Evolutionary conservation across 2,329 filamentous ascomycete species (phyloP).

Genomic region (Elsinoe fawcettii): DNA sequence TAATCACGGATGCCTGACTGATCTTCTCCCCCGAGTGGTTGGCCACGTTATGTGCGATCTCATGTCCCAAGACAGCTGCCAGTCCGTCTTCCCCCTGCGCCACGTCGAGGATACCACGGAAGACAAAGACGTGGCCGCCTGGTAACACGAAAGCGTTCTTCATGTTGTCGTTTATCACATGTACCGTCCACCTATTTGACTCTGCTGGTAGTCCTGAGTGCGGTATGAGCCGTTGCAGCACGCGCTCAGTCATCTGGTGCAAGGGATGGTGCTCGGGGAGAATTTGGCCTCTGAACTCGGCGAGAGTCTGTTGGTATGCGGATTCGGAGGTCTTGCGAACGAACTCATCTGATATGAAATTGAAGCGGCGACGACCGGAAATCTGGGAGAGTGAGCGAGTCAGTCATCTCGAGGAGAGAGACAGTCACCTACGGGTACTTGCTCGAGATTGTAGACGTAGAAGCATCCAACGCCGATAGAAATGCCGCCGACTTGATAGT

Average conservation of each 20-base stretch:
- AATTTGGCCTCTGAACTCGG: conserved; percentile 48
- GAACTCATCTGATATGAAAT: conserved; percentile 54
- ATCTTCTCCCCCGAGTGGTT: conserved; percentile 60
- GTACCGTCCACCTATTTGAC: conserved; percentile 58
- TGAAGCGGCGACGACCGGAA: conserved; percentile 65
- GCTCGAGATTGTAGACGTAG: conserved; percentile 63
- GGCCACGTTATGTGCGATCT: conserved; percentile 70
- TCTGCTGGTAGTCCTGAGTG: conserved; percentile 51
- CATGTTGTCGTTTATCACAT: conserved; percentile 61
- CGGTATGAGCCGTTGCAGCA: conserved; percentile 60
- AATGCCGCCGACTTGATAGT: conserved; percentile 38
- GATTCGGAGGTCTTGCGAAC: conserved; percentile 48
- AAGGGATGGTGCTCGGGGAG: conserved; percentile 54
- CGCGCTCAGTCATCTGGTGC: conserved; percentile 49
- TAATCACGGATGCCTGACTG: conserved; percentile 37
- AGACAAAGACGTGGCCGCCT: conserved; percentile 71
- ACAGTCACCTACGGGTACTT: conserved; percentile 49
- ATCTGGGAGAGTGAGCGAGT: conserved; percentile 34
- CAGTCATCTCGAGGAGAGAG: not conserved
- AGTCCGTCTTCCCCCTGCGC: conserved; percentile 60
- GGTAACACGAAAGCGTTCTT: conserved; percentile 73
- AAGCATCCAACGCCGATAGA: conserved; percentile 43
- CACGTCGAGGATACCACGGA: conserved; percentile 62
- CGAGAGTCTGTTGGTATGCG: conserved; percentile 51
- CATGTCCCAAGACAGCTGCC: conserved; percentile 69